Percentiles rank a stretch among this genome's conserved stretches.
Evolutionary conservation across 805 yeast species (phyloP).

Genomic region (Candida loeiensis): DNA sequence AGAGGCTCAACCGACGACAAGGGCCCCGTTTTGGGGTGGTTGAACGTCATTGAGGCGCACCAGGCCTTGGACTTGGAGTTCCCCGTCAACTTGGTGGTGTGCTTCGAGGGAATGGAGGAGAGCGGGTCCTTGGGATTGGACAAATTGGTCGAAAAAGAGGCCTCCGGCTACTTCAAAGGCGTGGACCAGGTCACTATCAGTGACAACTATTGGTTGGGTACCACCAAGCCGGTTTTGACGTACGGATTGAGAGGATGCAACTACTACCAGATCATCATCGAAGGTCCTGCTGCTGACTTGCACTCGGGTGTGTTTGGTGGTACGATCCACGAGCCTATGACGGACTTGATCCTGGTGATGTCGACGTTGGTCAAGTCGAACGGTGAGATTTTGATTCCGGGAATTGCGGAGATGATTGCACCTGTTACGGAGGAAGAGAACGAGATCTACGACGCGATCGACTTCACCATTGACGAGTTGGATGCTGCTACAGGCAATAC

Average conservation of each 20-base stretch:
- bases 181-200: conserved; percentile 94
- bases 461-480: conserved; percentile 78
- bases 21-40: conserved; percentile 98
- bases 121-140: conserved; percentile 93
- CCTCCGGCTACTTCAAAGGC: conserved; percentile 72
- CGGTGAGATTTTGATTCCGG: conserved; percentile 86
- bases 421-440: conserved; percentile 82
- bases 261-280: conserved; percentile 78
- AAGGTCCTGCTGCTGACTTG: conserved; percentile 95
- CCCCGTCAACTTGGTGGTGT: conserved; percentile 88
- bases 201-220: conserved; percentile 98
- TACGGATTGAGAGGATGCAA: conserved; percentile 97
- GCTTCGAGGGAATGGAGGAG: conserved; percentile 99
- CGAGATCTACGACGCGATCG: conserved; percentile 77
- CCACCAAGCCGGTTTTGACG: conserved; percentile 93
- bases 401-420: conserved; percentile 91
- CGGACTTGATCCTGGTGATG: conserved; percentile 80
- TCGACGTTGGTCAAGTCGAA: conserved; percentile 70
- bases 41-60: conserved; percentile 90
- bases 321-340: conserved; percentile 94
- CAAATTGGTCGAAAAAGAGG: conserved; percentile 74
- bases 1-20: conserved; percentile 98
- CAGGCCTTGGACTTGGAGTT: conserved; percentile 76
- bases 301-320: conserved; percentile 99
- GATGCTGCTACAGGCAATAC: conserved; percentile 75